These are phyloP conservation scores for Xylaria sp. DNA, from an alignment of 2,329 filamentous ascomycete genomes.

Conservation along the genomic window DNA sequence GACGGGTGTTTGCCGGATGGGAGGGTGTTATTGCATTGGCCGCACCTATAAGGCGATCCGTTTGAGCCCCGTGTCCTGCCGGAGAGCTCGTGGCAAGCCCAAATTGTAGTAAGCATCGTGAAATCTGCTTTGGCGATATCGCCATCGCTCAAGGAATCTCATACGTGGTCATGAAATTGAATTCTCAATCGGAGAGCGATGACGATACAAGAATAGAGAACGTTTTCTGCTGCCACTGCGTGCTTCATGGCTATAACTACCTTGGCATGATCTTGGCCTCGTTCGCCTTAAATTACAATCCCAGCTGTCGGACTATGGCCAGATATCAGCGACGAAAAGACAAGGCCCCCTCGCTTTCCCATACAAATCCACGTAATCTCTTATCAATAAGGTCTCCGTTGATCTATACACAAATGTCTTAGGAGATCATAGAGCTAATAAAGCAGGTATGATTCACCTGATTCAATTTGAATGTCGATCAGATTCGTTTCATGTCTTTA, in stretches of 20 bases:
- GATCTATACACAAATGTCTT: background rate
- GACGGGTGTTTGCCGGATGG: conserved; percentile 14
- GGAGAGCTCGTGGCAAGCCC: background rate
- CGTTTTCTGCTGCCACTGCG: background rate
- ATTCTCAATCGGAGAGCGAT: background rate
- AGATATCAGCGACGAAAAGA: background rate
- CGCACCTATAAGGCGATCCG: background rate
- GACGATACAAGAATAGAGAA: background rate
- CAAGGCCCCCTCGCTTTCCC: background rate
- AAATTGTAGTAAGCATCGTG: conserved; percentile 30
- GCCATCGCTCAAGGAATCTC: background rate
- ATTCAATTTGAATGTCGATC: background rate
- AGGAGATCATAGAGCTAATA: background rate
- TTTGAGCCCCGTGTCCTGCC: conserved; percentile 10
- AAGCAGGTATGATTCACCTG: background rate
- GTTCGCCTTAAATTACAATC: background rate
- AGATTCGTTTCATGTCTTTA: background rate
- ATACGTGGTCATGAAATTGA: background rate
- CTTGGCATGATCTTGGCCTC: background rate
- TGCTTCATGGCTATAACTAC: background rate
- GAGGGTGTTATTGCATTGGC: conserved; percentile 24
- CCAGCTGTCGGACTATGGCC: background rate
- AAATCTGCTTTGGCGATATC: conserved; percentile 3
- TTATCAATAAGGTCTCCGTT: background rate
- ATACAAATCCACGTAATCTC: background rate